Base-by-base conservation (phyloP, 2,329 filamentous ascomycete genomes). In the Fusarium mexicanum region DNA sequence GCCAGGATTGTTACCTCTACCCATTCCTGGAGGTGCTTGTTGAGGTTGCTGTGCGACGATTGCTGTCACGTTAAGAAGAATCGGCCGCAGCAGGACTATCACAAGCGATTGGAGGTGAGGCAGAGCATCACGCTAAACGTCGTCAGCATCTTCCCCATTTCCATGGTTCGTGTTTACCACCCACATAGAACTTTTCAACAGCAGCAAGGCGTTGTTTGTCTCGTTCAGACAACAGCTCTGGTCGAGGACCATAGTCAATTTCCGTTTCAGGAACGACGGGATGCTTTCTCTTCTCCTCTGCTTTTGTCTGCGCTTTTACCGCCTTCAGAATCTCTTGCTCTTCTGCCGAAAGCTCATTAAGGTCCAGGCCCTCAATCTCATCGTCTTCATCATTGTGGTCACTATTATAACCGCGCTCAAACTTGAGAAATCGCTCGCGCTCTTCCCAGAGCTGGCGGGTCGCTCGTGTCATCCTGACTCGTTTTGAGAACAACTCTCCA, bases 371-470 rank as follows among this genome's bases (percentile, higher is more conserved):
- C 55, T 87, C 84, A 55, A 86, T 84, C 38, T 87, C 85, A 37
- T 84, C 85, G 43, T 84, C 83, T 14, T 86, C 83, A 58, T 86
- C 84, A 29, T 50, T 26, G 59, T 85, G 80, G 47, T 84, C 76
- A 3, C 87, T 86, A 67, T 93, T 91, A 94, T 95, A 99, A 16
- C 96, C 96, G 62, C 96, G 89, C 78, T 98, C 96, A 75, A 94
- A 97, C 79, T 93, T 96, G 84, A 98, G 91, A 76, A 97, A 99
- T 35, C 90, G 90, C 78, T 98, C 95, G 54, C 96, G 90, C 80
- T 97, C 95, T 75, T 97, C 93, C 96, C 96, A 99, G 20, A 99
- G 86, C 83, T 99, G 96, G 63, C 94, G 91, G 84, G 97, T 96
- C 10, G 94, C 94, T 69, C 96, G 89, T 2, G 95, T 97, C 88